A percentile compares a stretch with the other conserved stretches of the same genome.
Conservation (phyloP, 2,329 filamentous ascomycete species). For the Neocatenulostroma microsporum region DNA sequence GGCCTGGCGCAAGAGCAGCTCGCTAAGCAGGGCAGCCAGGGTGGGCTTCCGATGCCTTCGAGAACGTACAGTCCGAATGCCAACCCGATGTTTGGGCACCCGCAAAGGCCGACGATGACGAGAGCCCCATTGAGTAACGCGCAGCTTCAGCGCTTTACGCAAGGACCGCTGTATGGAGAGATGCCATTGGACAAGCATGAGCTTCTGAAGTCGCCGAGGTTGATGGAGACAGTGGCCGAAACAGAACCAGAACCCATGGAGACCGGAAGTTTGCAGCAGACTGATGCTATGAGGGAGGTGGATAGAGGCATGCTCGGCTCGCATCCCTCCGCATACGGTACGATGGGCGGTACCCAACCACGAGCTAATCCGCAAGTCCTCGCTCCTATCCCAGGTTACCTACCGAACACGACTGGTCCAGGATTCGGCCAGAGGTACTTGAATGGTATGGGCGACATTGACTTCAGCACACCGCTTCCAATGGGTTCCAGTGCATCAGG, state of each 20-base stretch:
- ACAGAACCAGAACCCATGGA: conserved; percentile 14
- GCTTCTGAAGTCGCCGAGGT: conserved; percentile 23
- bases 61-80: conserved; percentile 27
- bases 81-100: conserved; percentile 28
- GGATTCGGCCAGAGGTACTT: too few species aligned
- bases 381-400: too few species aligned
- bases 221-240: conserved; percentile 12
- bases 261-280: conserved; percentile 3
- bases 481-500: not conserved
- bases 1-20: conserved; percentile 38
- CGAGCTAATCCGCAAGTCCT: too few species aligned
- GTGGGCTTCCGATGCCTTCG: conserved; percentile 8
- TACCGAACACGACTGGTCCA: too few species aligned
- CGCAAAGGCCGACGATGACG: conserved; percentile 21
- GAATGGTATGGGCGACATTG: too few species aligned
- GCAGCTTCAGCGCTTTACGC: conserved; percentile 26
- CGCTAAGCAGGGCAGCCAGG: conserved; percentile 11
- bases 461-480: not conserved
- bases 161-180: conserved; percentile 26
- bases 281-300: not conserved
- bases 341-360: too few species aligned
- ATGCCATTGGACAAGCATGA: conserved; percentile 28
- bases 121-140: conserved; percentile 28
- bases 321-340: too few species aligned
- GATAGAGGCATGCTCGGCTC: too few species aligned